Base-by-base conservation (phyloP, 1,284 basidiomycete species). In the Cryptococcus sp. region DNA sequence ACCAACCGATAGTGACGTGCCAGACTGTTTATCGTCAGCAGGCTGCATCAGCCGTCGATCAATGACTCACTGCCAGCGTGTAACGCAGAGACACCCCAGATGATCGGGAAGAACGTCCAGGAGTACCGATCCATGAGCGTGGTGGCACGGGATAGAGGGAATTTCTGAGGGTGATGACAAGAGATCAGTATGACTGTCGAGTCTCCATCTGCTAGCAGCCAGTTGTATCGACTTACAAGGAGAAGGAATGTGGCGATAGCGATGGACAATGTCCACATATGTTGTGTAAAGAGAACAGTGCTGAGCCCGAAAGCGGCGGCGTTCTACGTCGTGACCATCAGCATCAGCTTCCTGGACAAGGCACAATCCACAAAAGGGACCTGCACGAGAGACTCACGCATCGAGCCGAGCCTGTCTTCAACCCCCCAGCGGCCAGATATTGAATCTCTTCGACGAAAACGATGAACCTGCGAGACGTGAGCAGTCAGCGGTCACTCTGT, bases 221-320 rank as follows among this genome's bases (percentile, higher is more conserved):
- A 40, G 11, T 30, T 20, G 16, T 22, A 23, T 5, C 16, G 5
- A 69, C 71, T 49, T 48, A 76, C 76, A 3, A 78, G 58, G 16
- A 78, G 65, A 20, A 70, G 60, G 49, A 67, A 75, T 2, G 76
- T 78, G 1, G 73, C 68, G 19, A 74, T 47, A 16, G 72, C 75
- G n/a, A 77, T 73, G 17, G 51, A 46, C 35, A 75, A 45, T 17
- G 74, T 75, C 72, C 73, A 77, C 3, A 76, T 52, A 59, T 77
- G 72, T 57, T 78, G 76, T 4, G 69, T 68, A 55, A 76, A 76
- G 1, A 78, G 56, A 10, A 72, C 59, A 0, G 61, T 35, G 13
- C 71, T 74, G 46, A 75, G 55, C 30, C 76, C 11, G 55, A 74
- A 76, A 2, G 63, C 76, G 1, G 52, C 40, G 19, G 61, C 68